phyloP scores from a whole-genome alignment of 495 filamentous ascomycete genomes.

The Halenospora varia region DNA sequence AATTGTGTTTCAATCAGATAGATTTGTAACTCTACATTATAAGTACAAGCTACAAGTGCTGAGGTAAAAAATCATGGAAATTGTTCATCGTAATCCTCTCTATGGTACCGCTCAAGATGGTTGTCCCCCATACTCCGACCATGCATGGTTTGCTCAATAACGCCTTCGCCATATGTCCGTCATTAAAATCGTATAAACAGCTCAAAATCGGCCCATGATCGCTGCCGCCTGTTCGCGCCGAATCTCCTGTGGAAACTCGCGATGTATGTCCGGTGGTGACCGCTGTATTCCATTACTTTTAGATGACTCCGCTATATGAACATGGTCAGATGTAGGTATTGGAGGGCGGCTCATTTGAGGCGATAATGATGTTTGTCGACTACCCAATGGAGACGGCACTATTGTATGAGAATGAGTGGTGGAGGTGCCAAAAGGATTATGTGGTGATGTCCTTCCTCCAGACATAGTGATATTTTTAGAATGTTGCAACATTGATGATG shows the following conservation, averaged over 20 bases:
- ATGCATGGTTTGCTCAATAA: slow-evolving; percentile 3
- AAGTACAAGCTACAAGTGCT: background rate
- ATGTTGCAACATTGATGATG: slow-evolving; percentile 14
- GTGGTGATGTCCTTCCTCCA: slow-evolving; percentile 22
- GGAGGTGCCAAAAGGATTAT: slow-evolving; percentile 21
- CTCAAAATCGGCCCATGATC: slow-evolving; percentile 19
- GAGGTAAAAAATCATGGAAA: background rate
- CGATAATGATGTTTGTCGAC: slow-evolving; percentile 25
- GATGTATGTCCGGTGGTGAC: slow-evolving; percentile 12
- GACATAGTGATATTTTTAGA: slow-evolving; percentile 18
- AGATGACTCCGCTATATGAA: background rate
- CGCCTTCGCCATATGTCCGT: slow-evolving; percentile 15
- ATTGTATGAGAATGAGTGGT: slow-evolving; percentile 21
- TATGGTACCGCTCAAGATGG: background rate
- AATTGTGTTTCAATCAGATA: too few relatives aligned
- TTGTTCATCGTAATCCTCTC: background rate
- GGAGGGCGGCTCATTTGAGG: slow-evolving; percentile 18
- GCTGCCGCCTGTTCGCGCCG: slow-evolving; percentile 20
- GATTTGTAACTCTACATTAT: slow-evolving; percentile 6
- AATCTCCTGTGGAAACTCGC: slow-evolving; percentile 21
- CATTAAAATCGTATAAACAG: slow-evolving; percentile 15
- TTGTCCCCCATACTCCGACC: slow-evolving; percentile 2
- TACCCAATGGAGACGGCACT: slow-evolving; percentile 22
- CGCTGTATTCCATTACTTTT: slow-evolving; percentile 19
- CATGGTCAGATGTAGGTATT: slow-evolving; percentile 3